These are phyloP conservation scores for Nymphaea thermarum DNA, from an alignment of 164 flowering plant species.

Conservation along the genomic window DNA sequence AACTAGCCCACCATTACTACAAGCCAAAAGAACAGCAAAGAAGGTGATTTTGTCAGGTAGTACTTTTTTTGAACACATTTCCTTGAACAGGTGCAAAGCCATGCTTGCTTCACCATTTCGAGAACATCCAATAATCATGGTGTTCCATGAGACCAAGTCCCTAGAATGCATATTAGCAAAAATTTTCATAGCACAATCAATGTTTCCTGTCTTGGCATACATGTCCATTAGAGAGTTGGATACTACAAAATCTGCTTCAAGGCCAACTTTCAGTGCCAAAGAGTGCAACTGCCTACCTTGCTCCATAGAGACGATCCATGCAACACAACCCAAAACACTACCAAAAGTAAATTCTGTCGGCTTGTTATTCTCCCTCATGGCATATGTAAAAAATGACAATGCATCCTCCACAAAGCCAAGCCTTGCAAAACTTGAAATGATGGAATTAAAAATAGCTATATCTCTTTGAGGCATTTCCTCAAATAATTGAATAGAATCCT, in stretches of 20 bases:
- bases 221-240: conserved; percentile 46
- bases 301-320: conserved; percentile 19
- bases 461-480: conserved; percentile 31
- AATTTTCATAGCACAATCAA: conserved; percentile 26
- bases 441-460: conserved; percentile 37
- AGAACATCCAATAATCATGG: conserved; percentile 40
- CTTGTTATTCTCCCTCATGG: conserved; percentile 21
- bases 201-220: conserved; percentile 36
- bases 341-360: conserved; percentile 49
- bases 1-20: conserved; percentile 31
- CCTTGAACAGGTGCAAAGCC: conserved; percentile 25
- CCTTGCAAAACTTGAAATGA: conserved; percentile 43
- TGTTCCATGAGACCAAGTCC: conserved; percentile 60
- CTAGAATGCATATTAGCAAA: conserved; percentile 22
- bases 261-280: conserved; percentile 38
- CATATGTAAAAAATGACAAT: conserved; percentile 24
- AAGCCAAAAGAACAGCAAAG: conserved; percentile 40
- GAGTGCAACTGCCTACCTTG: conserved; percentile 46
- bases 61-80: conserved; percentile 19
- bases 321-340: conserved; percentile 27
- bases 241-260: conserved; percentile 31
- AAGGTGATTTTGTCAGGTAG: conserved; percentile 39
- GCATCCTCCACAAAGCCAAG: conserved; percentile 31
- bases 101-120: conserved; percentile 29
- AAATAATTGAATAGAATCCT: conserved; percentile 38